Base-by-base conservation (phyloP, 805 yeast species). In the Saccharomycopsis lassenensis region DNA sequence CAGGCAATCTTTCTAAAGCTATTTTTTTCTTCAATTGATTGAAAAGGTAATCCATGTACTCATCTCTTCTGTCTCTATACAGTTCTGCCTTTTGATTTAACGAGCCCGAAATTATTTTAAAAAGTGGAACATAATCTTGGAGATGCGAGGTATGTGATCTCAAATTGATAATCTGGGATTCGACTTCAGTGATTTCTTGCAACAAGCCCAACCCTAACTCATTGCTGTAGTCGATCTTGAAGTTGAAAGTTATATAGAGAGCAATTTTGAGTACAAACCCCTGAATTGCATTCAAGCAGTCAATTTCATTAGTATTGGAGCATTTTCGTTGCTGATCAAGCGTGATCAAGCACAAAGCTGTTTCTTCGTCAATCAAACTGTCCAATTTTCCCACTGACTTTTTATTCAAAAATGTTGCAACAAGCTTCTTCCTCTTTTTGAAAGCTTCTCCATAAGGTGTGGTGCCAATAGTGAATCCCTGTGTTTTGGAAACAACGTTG, bases 381-480 rank as follows among this genome's bases (percentile, higher is more conserved):
- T 58, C 45, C 31, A 58, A 51, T 4, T 49, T 17, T 7, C 32
- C 56, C 7, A 64, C 59, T 24, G 52, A 56, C 29, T 52, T 53
- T 24, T 52, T 57, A 31, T 67, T 43, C 40, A 76, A 53, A n/a
- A 57, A 49, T 42, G 58, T 58, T 1, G 74, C 56, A 30, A 74
- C 52, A 24, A 62, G 57, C 48, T 71, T 74, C 47, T 72, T 65
- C 49, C 67, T 64, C 33, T 52, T 55, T 33, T 59, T 54, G 45
- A 58, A 76, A 2, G 70, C 57, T 0, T 51, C 55, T 1, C 77
- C 69, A 40, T 59, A 65, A 1, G 83, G 83, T 0, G 81, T 75
- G 1, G 81, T 71, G 0, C 84, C 84, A 12, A 77, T 61, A 0
- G 84, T 77, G 45, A 65, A 71, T 0, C 78, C 74, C 37, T 67